phyloP scores from a whole-genome alignment of 2,329 filamentous ascomycete species.

The Fusarium chuoi region DNA sequence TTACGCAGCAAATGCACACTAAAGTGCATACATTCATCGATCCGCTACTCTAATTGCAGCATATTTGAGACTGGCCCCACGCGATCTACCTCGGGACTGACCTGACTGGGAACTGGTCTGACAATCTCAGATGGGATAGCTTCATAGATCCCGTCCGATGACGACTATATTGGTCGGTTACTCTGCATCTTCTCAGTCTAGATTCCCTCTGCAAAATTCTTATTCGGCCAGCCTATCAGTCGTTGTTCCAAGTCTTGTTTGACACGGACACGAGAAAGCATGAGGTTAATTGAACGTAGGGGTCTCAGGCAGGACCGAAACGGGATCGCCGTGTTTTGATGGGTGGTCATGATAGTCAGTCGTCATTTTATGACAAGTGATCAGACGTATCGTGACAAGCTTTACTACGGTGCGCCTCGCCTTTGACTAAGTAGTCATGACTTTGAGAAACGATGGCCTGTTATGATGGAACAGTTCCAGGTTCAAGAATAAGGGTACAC shows the following conservation, averaged over 20 bases:
- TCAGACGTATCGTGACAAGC: slow-evolving; percentile 21
- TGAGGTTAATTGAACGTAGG: slow-evolving; percentile 36
- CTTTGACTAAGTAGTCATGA: slow-evolving; percentile 8
- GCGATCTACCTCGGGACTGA: slow-evolving; percentile 27
- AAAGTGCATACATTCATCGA: slow-evolving; percentile 30
- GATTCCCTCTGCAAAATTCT: slow-evolving; percentile 14
- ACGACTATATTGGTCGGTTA: slow-evolving; percentile 17
- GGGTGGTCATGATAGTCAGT: slow-evolving; percentile 21
- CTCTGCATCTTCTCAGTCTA: slow-evolving; percentile 12
- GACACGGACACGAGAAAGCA: slow-evolving; percentile 18
- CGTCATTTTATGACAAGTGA: slow-evolving; percentile 19
- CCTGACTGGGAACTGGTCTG: slow-evolving; percentile 27
- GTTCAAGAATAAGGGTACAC: slow-evolving; percentile 20
- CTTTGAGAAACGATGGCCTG: slow-evolving; percentile 31
- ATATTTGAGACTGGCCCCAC: slow-evolving; percentile 30
- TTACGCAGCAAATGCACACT: neutral
- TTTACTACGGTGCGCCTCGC: slow-evolving; percentile 5
- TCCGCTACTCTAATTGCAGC: slow-evolving; percentile 5
- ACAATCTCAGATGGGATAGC: slow-evolving; percentile 26
- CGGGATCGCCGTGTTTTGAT: slow-evolving; percentile 38
- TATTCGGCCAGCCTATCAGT: slow-evolving; percentile 2
- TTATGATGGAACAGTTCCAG: slow-evolving; percentile 38
- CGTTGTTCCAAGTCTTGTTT: slow-evolving; percentile 12
- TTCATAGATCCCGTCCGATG: slow-evolving; percentile 32
- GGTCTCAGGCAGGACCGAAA: slow-evolving; percentile 26